Evolutionary conservation across 179 eudicot species (phyloP), one percentile per base, ranked within the genome.

Genomic region (Pouteria campechiana): DNA sequence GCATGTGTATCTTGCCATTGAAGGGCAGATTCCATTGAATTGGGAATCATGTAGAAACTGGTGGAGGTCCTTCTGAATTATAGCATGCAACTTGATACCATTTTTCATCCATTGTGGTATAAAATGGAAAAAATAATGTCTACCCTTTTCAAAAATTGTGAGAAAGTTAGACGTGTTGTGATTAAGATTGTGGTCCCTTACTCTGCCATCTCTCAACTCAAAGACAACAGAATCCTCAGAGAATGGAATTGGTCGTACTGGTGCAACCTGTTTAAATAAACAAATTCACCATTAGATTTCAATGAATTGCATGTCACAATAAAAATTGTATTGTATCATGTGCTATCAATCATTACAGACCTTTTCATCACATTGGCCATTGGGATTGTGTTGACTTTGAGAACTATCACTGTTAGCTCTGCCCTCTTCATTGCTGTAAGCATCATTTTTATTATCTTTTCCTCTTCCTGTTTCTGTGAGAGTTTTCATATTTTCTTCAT

Each of bases 121-220:
- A 3, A 16, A 4, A 19, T 48, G 34, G 7, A 1, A 18, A 16
- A 6, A 6, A n/a, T 13, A 29, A 20, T 47, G 30, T 6, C 4
- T n/a, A 14, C 11, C 13, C 15, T 6, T 44, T 17, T 10, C n/a
- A n/a, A 4, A 4, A 11, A 4, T 10, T 47, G 10, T 44, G 9
- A 44, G 5, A 5, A 45, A 16, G 13, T 5, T 2, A 23, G 18
- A 18, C 11, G 17, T 32, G 9, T 7, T 44, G 19, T 21, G 12
- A 1, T 20, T 14, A 18, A 21, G 15, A 38, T 2, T 44, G 31
- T 12, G 51, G 37, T 28, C 61, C 43, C 85, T 72, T 70, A 83
- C 94, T 55, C 94, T 69, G 54, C 90, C 83, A 73, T 87, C 94
- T 55, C 68, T 57, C 19, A 87, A 73, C 76, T 83, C 72, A 41